A percentile compares a stretch with the other conserved stretches of the same genome.
Conservation (phyloP, 2,329 filamentous ascomycete genomes). For the Clathrospora elynae region DNA sequence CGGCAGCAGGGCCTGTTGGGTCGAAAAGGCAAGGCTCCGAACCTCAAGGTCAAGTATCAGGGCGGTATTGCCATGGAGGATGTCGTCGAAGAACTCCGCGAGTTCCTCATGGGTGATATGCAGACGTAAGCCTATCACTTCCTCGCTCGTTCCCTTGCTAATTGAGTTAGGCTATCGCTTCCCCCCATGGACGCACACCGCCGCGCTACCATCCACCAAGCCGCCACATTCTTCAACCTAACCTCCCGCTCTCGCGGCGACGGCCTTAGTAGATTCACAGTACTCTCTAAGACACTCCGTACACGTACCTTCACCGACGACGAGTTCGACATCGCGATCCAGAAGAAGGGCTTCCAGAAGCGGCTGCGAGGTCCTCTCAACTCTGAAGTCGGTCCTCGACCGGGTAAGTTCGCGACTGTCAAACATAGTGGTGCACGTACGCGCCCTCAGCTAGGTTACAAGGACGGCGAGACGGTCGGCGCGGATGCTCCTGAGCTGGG, state of each 20-base stretch:
- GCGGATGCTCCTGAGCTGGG: constrained; percentile 83
- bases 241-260: constrained; percentile 83
- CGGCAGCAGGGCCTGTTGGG: constrained; percentile 53
- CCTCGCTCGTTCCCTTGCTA: not conserved
- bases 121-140: constrained; percentile 61
- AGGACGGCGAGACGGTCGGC: constrained; percentile 87
- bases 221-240: constrained; percentile 75
- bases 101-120: constrained; percentile 68
- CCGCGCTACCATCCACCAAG: constrained; percentile 78
- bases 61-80: constrained; percentile 73
- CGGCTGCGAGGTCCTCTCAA: constrained; percentile 33
- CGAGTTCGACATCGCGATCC: constrained; percentile 54
- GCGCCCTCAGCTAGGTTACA: constrained; percentile 56
- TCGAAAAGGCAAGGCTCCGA: constrained; percentile 51
- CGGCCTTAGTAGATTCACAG: constrained; percentile 73
- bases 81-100: constrained; percentile 72
- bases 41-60: constrained; percentile 71
- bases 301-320: constrained; percentile 67
- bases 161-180: constrained; percentile 64
- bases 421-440: constrained; percentile 17
- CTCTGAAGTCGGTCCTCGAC: constrained; percentile 16
- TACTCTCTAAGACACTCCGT: constrained; percentile 73
- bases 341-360: constrained; percentile 57
- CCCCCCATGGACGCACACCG: constrained; percentile 82
- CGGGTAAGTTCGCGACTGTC: constrained; percentile 13